Evolutionary conservation across 2,329 filamentous ascomycete species (phyloP), one percentile per base, ranked within the genome.

Genomic region (Aureobasidium sp.): DNA sequence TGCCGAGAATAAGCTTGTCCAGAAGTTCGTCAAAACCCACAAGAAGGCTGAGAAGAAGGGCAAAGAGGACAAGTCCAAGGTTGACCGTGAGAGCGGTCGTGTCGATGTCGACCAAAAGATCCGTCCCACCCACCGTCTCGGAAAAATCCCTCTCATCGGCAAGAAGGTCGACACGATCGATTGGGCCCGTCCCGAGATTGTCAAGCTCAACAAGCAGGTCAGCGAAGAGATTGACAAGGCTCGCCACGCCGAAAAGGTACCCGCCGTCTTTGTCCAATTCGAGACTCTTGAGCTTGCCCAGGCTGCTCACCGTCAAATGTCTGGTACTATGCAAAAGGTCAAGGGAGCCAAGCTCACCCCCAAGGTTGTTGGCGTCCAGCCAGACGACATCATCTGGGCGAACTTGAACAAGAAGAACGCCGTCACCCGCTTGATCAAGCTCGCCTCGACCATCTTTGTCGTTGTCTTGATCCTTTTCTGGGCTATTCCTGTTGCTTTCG

Each of bases 101-200:
- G 78, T 79, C 50, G 78, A 82, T 10, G 84, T 88, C n/a, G 57
- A 60, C 40, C 77, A 79, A 66, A 87, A 89, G 73, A 81, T 90
- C 67, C 83, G 91, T 40, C 91, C 91, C 1, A 85, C 87, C 1
- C 91, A 96, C 70, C 84, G 84, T 43, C 77, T 86, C 60, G 89
- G 87, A 70, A 76, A 84, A 55, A 88, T 86, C 67, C 79, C 81
- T 6, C 73, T 95, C 33, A 79, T 91, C 64, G 87, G 90, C 63
- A 83, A 88, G 66, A 93, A 94, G 72, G 88, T 94, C n/a, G 91
- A 97, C 74, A 92, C 90, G 0, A 95, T 99, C 70, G 85, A 93
- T 63, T 95, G 89, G 83, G 87, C 86, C 62, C 86, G 93, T 42
- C 79, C 80, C 1, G 85, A 90, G 69, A 81, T 96, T 51, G 82